Conservation (phyloP, 805 yeast species). For the Saccharomycopsis sp. region DNA sequence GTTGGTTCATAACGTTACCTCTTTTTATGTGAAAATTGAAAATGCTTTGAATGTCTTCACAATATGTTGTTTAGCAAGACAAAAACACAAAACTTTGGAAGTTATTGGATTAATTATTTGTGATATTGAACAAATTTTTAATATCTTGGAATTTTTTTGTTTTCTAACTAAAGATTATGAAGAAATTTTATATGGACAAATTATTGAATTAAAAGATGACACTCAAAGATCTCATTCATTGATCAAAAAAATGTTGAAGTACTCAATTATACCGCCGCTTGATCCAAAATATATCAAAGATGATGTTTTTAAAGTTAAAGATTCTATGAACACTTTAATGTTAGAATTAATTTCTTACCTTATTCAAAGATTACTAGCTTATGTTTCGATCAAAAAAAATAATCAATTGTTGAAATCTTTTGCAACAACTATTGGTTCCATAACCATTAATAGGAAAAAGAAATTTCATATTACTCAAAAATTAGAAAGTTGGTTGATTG, state of each 20-base stretch:
- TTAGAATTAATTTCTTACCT: conserved; percentile 8
- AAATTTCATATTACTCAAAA: conserved; percentile 9
- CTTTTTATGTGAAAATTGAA: conserved; percentile 3
- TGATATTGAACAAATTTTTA: conserved; percentile 14
- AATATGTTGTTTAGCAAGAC: conserved; percentile 12
- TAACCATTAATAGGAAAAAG: neutral
- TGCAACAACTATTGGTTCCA: neutral
- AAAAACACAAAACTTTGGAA: conserved; percentile 11
- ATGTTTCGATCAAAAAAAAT: conserved; percentile 2
- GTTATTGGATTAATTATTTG: conserved; percentile 12
- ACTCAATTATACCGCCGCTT: conserved; percentile 9
- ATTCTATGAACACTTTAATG: neutral
- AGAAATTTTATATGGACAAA: conserved; percentile 7
- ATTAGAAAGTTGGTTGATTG: conserved; percentile 11
- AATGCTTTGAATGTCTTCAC: conserved; percentile 5
- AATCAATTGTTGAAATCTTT: conserved; percentile 1
- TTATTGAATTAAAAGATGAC: conserved; percentile 6
- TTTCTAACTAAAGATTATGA: conserved; percentile 12
- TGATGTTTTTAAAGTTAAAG: neutral
- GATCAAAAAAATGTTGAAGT: conserved; percentile 9
- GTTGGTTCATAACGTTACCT: conserved; percentile 1
- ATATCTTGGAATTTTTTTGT: conserved; percentile 8
- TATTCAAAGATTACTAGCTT: conserved; percentile 10
- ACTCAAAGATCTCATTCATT: neutral
- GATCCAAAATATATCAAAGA: conserved; percentile 9